Percentiles rank a stretch among this genome's conserved stretches.
Conservation (phyloP, 2,329 filamentous ascomycete species). For the Claviceps pazoutovae region DNA sequence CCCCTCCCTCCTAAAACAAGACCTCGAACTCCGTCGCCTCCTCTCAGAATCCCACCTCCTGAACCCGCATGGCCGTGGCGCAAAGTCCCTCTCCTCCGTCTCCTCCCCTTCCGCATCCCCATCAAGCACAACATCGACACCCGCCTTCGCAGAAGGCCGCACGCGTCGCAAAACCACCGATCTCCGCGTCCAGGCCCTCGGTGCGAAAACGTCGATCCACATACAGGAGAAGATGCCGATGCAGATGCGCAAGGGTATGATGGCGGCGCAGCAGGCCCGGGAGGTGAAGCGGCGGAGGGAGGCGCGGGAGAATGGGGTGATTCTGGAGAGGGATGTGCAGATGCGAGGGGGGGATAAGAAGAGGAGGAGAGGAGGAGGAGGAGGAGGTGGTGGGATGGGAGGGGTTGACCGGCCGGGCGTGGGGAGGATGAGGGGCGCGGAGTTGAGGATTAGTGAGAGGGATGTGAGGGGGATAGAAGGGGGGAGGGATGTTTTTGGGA, state of each 20-base stretch:
- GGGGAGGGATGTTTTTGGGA: constrained; percentile 26
- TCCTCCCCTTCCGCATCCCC: constrained; percentile 5
- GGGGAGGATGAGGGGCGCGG: constrained; percentile 67
- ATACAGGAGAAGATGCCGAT: constrained; percentile 82
- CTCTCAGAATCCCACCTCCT: constrained; percentile 87
- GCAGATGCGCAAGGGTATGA: constrained; percentile 73
- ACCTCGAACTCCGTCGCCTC: constrained; percentile 80
- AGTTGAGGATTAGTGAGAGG: constrained; percentile 61
- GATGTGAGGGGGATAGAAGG: constrained; percentile 64
- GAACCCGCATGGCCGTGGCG: constrained; percentile 30
- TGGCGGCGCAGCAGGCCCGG: constrained; percentile 45
- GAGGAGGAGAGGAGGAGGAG: constrained; percentile 30
- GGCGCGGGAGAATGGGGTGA: constrained; percentile 79
- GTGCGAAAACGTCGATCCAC: constrained; percentile 61
- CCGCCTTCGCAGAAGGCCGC: constrained; percentile 42
- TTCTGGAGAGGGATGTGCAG: constrained; percentile 49
- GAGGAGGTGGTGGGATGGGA: constrained; percentile 40
- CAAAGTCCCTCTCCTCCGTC: constrained; percentile 26
- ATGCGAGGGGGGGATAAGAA: constrained; percentile 19
- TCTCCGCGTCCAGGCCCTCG: constrained; percentile 67
- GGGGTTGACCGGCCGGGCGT: constrained; percentile 65
- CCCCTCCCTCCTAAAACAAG: constrained; percentile 68
- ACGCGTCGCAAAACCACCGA: constrained; percentile 73
- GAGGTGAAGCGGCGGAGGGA: constrained; percentile 63
- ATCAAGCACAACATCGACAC: too few relatives aligned